Base-by-base conservation (phyloP, 495 filamentous ascomycete species). In the Hyaloscypha variabilis region DNA sequence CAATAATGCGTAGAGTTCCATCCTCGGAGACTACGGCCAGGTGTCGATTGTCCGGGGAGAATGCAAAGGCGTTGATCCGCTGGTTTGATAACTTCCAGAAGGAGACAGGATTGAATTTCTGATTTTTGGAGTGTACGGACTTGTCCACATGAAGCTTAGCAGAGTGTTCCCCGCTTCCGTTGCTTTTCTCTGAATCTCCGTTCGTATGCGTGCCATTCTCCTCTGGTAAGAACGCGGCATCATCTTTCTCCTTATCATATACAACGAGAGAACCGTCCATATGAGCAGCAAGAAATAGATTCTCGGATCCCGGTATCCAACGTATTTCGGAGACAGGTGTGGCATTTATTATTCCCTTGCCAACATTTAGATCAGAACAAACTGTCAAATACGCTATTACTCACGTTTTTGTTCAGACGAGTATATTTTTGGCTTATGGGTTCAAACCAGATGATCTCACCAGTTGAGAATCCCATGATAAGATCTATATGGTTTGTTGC, bases 371-470 rank as follows among this genome's bases (percentile, higher is more conserved):
- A 62, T 17, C 4, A 39, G 23, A 60, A 25, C 17, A 24, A 13
- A 23, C 23, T 49, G 46, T 60, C 3, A 42, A 23, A 3, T 8
- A 36, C 10, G 52, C 2, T 28, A 51, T 30, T 21, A 36, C 83
- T 69, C 74, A 90, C 89, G 75, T 97, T 97, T 77, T 99, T 99
- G 77, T 99, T 99, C 65, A 99, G 83, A 6, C 96, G 88, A 2
- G 91, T 91, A 74, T 99, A 99, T 73, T 97, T 95, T 71, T 97
- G 93, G 23, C 93, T 93, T 72, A 97, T 92, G 14, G 95, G 94
- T 77, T 99, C 95, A 79, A 94, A 99, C 96, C 96, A 99, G 55
- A 99, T 94, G 56, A 98, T 95, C 72, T 99, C 95, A 26, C 92
- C 93, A 0, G 92, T 94, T 2, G 93, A 96, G 64, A 97, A 97